Evolutionary conservation across 805 yeast species (phyloP), one percentile per base, ranked within the genome.

Genomic region (Clavispora vitiphila): DNA sequence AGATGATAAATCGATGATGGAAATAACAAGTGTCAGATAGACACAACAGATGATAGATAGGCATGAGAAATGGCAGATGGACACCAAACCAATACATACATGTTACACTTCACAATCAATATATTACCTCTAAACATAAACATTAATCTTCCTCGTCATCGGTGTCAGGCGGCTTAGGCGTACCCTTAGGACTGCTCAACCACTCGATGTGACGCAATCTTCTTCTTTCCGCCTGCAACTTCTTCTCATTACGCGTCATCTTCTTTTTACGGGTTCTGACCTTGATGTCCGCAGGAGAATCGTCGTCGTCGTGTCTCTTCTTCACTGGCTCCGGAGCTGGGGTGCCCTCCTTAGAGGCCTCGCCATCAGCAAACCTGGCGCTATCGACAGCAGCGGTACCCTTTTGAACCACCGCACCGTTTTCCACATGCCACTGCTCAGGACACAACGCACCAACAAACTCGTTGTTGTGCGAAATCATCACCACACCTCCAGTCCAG

Each of bases 391-490:
- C 83, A 21, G 80, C 79, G 44, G 78, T 77, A 49, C 96, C 96
- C 71, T 82, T 86, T 55, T 83, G 88, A 20, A 86, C 85, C 71
- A 91, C 81, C 45, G 76, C 76, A 63, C 98, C 98, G 58, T 90
- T 85, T 63, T 88, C 96, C 43, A 91, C 96, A 54, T 85, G 80
- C 99, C 99, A 91, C 67, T 90, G 97, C 71, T 91, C 99, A 29
- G 98, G 98, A 65, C 98, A 90, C 56, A 91, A 70, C 5, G 98
- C 98, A 41, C 97, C 96, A 34, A 90, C 96, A 54, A 91, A 91
- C 68, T 91, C 99, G 58, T 83, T 83, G 73, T 91, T 91, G 73
- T 91, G 99, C 49, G 98, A 90, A 69, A 91, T 91, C 96, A 91
- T 87, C 44, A 91, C 95, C 48, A 91, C 98, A 71, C 97, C 98